Conservation (phyloP, 495 filamentous ascomycete genomes). For the Penicillium ochrochloron region DNA sequence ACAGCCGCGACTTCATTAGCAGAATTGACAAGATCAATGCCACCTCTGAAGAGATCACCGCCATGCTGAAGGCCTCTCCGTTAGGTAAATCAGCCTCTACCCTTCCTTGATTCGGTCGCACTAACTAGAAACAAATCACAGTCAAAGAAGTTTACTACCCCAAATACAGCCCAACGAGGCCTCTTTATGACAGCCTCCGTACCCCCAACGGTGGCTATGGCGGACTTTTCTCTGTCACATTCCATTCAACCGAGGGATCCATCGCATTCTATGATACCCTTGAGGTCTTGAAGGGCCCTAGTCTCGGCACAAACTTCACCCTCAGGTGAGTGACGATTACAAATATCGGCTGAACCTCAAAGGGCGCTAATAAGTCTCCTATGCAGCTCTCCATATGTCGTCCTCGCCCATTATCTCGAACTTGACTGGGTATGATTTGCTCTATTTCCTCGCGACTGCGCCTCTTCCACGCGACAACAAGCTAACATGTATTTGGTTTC, state of each 20-base stretch:
- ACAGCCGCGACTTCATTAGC: constrained; percentile 88
- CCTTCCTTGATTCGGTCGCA: not conserved
- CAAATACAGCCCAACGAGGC: constrained; percentile 69
- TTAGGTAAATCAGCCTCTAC: constrained; percentile 42
- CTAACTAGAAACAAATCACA: not conserved
- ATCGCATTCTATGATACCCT: constrained; percentile 83
- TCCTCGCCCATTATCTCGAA: constrained; percentile 91
- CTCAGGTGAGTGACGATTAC: constrained; percentile 54
- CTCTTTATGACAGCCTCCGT: constrained; percentile 78
- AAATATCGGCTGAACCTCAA: not conserved
- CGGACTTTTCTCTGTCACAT: constrained; percentile 83
- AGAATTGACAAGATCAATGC: constrained; percentile 83
- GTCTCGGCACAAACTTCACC: constrained; percentile 96
- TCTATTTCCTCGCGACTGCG: not conserved
- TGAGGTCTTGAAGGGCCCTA: constrained; percentile 90
- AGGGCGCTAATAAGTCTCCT: constrained; percentile 18
- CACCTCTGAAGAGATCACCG: constrained; percentile 84
- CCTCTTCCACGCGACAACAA: not conserved
- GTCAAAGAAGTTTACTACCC: constrained; percentile 90
- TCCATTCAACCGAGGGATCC: constrained; percentile 70
- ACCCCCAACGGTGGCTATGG: constrained; percentile 84
- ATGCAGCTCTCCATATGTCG: constrained; percentile 78
- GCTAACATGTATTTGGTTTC: not conserved
- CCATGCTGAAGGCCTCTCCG: constrained; percentile 62
- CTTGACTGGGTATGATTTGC: constrained; percentile 73